A percentile compares a stretch with the other conserved stretches of the same genome.
phyloP scores from a whole-genome alignment of 192 early-diverging fungal genomes.

The Funneliformis mosseae region DNA sequence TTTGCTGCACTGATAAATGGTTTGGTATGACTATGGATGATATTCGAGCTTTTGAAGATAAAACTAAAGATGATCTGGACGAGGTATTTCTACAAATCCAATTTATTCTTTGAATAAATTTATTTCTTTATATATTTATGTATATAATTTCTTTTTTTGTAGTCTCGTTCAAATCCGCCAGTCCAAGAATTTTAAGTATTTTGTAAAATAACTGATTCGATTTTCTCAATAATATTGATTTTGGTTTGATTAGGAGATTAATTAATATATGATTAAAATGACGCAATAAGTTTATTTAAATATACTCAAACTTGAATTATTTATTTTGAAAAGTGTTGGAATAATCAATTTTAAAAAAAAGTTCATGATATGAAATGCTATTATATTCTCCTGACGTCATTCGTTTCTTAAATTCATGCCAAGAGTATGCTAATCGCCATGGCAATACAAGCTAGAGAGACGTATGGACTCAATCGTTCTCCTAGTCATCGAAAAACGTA shows the following conservation, averaged over 20 bases:
- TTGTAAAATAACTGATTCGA: too few species aligned
- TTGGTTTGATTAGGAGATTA: too few species aligned
- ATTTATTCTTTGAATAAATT: not conserved
- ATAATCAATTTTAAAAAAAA: too few species aligned
- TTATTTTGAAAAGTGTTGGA: too few species aligned
- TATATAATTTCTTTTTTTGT: not conserved
- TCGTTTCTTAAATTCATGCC: not conserved
- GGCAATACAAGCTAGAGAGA: conserved; percentile 83
- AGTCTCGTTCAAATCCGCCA: not conserved
- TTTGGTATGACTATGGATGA: conserved; percentile 75
- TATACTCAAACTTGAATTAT: too few species aligned
- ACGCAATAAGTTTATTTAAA: too few species aligned
- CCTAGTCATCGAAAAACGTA: not conserved
- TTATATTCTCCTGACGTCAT: too few species aligned
- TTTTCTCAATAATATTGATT: too few species aligned
- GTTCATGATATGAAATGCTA: too few species aligned
- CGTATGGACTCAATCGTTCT: conserved; percentile 84
- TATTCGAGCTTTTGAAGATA: conserved; percentile 65
- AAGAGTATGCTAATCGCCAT: conserved; percentile 77
- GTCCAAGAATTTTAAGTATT: not conserved
- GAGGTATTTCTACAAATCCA: conserved; percentile 30
- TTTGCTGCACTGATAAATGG: conserved; percentile 79
- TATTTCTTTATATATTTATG: not conserved
- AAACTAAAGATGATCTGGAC: conserved; percentile 65
- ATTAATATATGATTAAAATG: too few species aligned